These are phyloP conservation scores for Torrubiella hemipterigena DNA, from an alignment of 2,329 filamentous ascomycete species.

Conservation along the genomic window DNA sequence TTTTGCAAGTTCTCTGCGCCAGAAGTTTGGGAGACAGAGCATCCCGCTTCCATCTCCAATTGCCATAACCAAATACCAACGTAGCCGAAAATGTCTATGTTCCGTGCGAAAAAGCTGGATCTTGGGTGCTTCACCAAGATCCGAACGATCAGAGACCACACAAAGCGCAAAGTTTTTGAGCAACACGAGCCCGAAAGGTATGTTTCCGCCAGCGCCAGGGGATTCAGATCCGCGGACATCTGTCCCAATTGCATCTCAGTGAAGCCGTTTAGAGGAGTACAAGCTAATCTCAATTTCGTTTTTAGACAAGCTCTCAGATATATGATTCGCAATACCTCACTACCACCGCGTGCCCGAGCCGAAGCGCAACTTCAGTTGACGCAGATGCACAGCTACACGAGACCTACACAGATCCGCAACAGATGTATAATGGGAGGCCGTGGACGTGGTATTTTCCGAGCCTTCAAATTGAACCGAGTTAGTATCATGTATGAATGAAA, in stretches of 20 bases:
- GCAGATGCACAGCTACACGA: conserved; percentile 93
- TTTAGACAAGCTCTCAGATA: conserved; percentile 82
- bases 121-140: conserved; percentile 79
- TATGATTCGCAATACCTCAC: conserved; percentile 83
- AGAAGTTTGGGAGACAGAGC: too few relatives aligned
- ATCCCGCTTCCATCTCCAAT: background rate
- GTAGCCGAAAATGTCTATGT: conserved; percentile 76
- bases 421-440: conserved; percentile 88
- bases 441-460: conserved; percentile 77
- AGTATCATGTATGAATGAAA: too few relatives aligned
- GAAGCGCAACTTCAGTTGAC: conserved; percentile 87
- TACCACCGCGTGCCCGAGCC: conserved; percentile 70
- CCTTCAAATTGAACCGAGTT: conserved; percentile 87
- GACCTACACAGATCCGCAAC: conserved; percentile 87
- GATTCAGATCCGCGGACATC: background rate
- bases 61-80: conserved; percentile 13
- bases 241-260: background rate
- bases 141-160: conserved; percentile 83
- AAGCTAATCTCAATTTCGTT: conserved; percentile 1
- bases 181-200: conserved; percentile 82
- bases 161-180: conserved; percentile 88
- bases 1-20: background rate
- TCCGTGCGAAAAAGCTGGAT: conserved; percentile 82
- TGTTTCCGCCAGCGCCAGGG: conserved; percentile 9
- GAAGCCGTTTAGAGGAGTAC: background rate